Evolutionary conservation across 768 basidiomycete species (phyloP).

Genomic region (Pleurotus pulmonarius): DNA sequence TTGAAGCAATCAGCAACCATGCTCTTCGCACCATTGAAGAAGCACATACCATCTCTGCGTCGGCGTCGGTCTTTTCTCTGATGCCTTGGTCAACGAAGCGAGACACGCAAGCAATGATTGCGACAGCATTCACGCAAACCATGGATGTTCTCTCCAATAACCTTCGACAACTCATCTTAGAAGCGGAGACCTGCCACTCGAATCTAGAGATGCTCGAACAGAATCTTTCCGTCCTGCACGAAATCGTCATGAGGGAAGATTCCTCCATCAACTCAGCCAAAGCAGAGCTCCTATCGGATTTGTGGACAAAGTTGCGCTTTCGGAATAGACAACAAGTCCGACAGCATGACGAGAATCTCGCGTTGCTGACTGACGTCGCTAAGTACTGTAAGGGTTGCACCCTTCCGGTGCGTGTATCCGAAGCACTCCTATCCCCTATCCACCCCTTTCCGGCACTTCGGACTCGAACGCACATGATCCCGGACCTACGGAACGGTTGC

Average conservation of each 20-base stretch:
- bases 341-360: conserved; percentile 46
- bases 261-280: conserved; percentile 36
- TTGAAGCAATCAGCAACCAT: conserved; percentile 72
- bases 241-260: conserved; percentile 58
- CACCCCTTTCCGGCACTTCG: too few species aligned
- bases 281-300: conserved; percentile 53
- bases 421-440: too few species aligned
- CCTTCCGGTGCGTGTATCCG: too few species aligned
- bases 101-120: conserved; percentile 41
- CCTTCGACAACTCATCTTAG: conserved; percentile 57
- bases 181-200: conserved; percentile 54
- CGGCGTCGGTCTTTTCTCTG: conserved; percentile 26
- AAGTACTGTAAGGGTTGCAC: too few species aligned
- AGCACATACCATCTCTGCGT: conserved; percentile 31
- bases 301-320: conserved; percentile 65
- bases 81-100: conserved; percentile 34
- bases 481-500: too few species aligned
- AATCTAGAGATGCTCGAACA: conserved; percentile 64
- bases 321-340: conserved; percentile 49
- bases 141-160: conserved; percentile 55
- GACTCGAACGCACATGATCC: too few species aligned
- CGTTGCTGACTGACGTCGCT: conserved; percentile 50
- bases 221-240: conserved; percentile 52
- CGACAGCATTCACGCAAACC: conserved; percentile 53
- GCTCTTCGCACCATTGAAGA: conserved; percentile 56